Base-by-base conservation (phyloP, 805 yeast genomes). In the Nakazawaea wyomingensis region DNA sequence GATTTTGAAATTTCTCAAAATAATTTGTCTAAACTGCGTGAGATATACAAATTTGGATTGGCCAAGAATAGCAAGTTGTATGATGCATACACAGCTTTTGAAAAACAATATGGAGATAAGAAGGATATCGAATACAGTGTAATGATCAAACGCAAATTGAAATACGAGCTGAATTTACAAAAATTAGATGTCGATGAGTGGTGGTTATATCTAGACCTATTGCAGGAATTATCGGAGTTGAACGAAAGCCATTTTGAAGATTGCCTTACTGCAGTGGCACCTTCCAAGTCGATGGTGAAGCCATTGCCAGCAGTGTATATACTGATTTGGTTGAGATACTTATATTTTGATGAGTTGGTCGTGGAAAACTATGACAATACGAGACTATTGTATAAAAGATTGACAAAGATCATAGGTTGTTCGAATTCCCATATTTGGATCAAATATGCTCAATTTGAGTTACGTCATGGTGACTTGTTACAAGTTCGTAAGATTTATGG, bases 401-500 rank as follows among this genome's bases (percentile, higher is more conserved):
- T 82, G 1, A 59, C 65, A 21, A 31, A 42, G 26, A 43, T 67
- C 1, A 65, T 24, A 24, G 11, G 27, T 11, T 9, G 2, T 24
- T 24, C 27, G 11, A 9, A 8, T 83, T 10, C 87, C 91, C 1
- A 48, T 24, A 53, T 85, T 3, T 90, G 97, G 97, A 70, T 77
- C 5, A 60, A 69, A 49, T 82, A 61, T 58, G 80, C 86, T 2
- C 74, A 85, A 45, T 89, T 84, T 62, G 90, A 85, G 57, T 59
- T 90, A 2, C 71, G 98, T 27, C 76, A 78, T 22, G 67, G 65
- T 5, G 58, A 71, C 41, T 44, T 87, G 3, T 16, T 58, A 0
- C 53, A 56, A 9, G 87, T 90, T 3, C 68, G 97, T 31, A 82
- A 78, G 56, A 60, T 84, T 2, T 60, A 87, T 20, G 96, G 96